A percentile compares a stretch with the other conserved stretches of the same genome.
phyloP scores from a whole-genome alignment of 257 asterid genomes.

The Sherardia arvensis region DNA sequence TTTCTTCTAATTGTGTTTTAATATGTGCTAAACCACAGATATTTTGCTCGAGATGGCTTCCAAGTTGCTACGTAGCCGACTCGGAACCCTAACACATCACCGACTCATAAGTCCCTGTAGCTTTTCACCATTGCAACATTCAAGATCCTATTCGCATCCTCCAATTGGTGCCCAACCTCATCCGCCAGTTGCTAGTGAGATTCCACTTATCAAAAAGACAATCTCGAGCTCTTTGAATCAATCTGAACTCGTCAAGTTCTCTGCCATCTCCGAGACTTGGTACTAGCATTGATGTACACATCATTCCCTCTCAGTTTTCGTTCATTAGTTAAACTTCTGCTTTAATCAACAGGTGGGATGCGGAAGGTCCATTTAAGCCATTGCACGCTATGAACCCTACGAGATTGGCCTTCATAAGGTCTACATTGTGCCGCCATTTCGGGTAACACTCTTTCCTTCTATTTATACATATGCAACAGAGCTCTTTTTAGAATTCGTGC shows the following conservation, averaged over 20 bases:
- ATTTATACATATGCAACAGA: not conserved
- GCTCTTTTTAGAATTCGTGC: not conserved
- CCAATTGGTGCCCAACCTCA: slow-evolving; percentile 13
- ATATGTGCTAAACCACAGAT: no score
- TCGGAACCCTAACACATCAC: slow-evolving; percentile 23
- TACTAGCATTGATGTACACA: slow-evolving; percentile 7
- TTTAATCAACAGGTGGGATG: slow-evolving; percentile 71
- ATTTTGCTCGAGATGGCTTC: no score
- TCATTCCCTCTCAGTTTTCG: not conserved
- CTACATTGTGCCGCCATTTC: slow-evolving; percentile 86
- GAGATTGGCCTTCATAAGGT: slow-evolving; percentile 91
- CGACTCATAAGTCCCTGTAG: slow-evolving; percentile 5
- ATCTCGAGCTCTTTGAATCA: slow-evolving; percentile 53
- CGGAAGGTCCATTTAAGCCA: slow-evolving; percentile 94
- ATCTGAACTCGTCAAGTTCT: slow-evolving; percentile 57
- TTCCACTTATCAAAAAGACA: not conserved
- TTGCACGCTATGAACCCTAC: slow-evolving; percentile 87
- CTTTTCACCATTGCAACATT: slow-evolving; percentile 3
- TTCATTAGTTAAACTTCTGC: not conserved
- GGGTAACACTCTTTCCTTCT: slow-evolving; percentile 33
- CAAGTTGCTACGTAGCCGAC: slow-evolving; percentile 32
- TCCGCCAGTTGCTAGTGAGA: slow-evolving; percentile 1
- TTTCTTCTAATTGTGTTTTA: no score
- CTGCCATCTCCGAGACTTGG: slow-evolving; percentile 77
- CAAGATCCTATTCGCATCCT: slow-evolving; percentile 35